These are phyloP conservation scores for Thalassiosira exigua DNA, from an alignment of 352 stramenopile species.

Conservation along the genomic window DNA sequence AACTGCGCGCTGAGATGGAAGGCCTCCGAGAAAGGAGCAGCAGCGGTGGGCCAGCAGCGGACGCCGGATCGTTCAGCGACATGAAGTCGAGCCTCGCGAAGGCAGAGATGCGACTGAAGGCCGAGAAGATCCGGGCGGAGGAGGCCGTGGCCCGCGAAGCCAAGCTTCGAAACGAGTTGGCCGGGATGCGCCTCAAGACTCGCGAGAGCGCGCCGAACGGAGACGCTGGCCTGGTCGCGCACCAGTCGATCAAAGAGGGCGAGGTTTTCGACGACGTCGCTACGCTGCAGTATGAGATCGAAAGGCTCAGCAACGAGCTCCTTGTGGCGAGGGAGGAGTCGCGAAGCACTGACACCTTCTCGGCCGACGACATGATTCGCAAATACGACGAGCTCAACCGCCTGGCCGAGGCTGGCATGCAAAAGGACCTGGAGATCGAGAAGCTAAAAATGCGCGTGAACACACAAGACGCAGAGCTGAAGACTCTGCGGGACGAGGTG, in stretches of 20 bases:
- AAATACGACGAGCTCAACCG: conserved; percentile 62
- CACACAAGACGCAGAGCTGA: conserved; percentile 47
- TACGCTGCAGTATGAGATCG: conserved; percentile 58
- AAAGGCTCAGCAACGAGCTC: conserved; percentile 55
- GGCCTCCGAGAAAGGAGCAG: conserved; percentile 25
- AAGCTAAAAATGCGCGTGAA: conserved; percentile 45
- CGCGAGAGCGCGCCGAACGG: too few species aligned
- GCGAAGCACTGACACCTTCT: conserved; percentile 11
- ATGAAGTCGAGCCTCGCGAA: conserved; percentile 24
- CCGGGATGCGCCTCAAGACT: conserved; percentile 21
- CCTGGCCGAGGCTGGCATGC: conserved; percentile 39
- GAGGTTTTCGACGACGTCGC: conserved; percentile 37
- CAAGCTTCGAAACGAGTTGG: conserved; percentile 37
- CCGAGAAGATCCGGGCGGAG: conserved; percentile 38
- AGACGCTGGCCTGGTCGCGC: not conserved
- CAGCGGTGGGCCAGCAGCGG: conserved; percentile 12
- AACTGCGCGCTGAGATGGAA: conserved; percentile 44
- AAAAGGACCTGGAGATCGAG: conserved; percentile 68
- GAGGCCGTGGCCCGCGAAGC: conserved; percentile 33
- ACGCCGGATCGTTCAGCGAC: conserved; percentile 4
- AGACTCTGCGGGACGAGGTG: conserved; percentile 38
- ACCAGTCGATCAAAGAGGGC: conserved; percentile 50
- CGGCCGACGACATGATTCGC: conserved; percentile 35
- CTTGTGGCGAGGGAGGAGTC: conserved; percentile 25
- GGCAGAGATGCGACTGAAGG: conserved; percentile 35